A percentile compares a stretch with the other conserved stretches of the same genome.
phyloP scores from a whole-genome alignment of 768 basidiomycete genomes.

The Gymnopilus dilepis region DNA sequence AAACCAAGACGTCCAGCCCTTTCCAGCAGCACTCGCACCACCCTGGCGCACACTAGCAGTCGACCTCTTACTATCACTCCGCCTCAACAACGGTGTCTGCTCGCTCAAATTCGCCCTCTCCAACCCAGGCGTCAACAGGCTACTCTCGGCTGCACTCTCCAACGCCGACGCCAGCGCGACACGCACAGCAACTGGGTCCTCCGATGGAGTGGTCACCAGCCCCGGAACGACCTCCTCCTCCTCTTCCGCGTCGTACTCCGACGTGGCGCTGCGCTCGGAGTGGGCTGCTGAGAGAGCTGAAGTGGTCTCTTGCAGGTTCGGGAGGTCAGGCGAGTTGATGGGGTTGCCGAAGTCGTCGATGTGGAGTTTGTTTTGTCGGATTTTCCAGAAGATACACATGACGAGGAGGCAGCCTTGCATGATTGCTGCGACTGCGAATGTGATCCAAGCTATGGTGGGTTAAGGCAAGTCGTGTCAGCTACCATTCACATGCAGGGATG shows the following conservation, averaged over 20 bases:
- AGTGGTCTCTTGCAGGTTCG: neutral
- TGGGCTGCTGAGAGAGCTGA: neutral
- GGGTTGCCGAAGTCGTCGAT: constrained; percentile 91
- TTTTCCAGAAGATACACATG: constrained; percentile 89
- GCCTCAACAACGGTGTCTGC: constrained; percentile 20
- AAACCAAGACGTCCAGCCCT: neutral
- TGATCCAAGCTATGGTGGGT: constrained; percentile 67
- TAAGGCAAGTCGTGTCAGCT: no score
- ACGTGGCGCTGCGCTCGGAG: no score
- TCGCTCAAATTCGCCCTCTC: constrained; percentile 11
- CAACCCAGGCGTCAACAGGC: constrained; percentile 14
- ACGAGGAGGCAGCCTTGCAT: constrained; percentile 83
- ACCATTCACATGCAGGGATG: neutral
- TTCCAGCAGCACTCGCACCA: neutral
- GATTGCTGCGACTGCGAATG: constrained; percentile 78
- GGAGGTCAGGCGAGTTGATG: neutral
- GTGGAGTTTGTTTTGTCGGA: constrained; percentile 72
- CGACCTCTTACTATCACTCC: constrained; percentile 2
- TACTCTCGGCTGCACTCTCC: constrained; percentile 17
- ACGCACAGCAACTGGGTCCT: constrained; percentile 15
- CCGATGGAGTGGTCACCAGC: constrained; percentile 12
- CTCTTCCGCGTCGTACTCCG: neutral
- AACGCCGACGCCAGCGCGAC: constrained; percentile 16
- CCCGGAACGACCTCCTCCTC: constrained; percentile 18
- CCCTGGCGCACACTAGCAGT: neutral